Percentiles rank a stretch among this genome's conserved stretches.
Evolutionary conservation across 2,329 filamentous ascomycete species (phyloP).

Genomic region (Phaeoacremonium minimum): DNA sequence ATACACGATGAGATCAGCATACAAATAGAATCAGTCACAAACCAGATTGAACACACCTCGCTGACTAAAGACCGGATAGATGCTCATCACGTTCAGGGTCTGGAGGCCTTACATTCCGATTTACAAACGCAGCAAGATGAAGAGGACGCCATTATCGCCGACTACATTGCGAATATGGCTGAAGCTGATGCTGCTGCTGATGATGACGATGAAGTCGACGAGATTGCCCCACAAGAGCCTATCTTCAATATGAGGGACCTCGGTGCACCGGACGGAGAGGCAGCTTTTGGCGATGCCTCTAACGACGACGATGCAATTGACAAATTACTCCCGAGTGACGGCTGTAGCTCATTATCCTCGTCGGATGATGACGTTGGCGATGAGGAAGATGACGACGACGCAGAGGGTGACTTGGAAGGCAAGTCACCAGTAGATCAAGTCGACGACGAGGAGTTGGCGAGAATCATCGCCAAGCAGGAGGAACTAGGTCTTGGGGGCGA

Average conservation of each 20-base stretch:
- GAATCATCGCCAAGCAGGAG: slow-evolving; percentile 56
- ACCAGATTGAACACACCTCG: too few species aligned
- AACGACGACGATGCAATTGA: slow-evolving; percentile 34
- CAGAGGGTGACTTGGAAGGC: slow-evolving; percentile 13
- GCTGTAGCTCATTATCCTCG: too few species aligned
- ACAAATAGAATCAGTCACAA: too few species aligned
- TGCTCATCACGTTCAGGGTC: too few species aligned
- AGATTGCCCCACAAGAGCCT: slow-evolving; percentile 14
- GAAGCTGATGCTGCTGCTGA: slow-evolving; percentile 28
- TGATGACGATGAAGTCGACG: slow-evolving; percentile 19
- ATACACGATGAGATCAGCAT: too few species aligned
- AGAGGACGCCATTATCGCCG: slow-evolving; percentile 55
- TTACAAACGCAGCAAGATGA: too few species aligned
- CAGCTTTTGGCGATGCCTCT: slow-evolving; percentile 30
- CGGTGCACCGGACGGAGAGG: slow-evolving; percentile 36
- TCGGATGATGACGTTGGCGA: slow-evolving; percentile 23
- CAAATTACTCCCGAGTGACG: too few species aligned
- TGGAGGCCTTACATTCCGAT: too few species aligned
- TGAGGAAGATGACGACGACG: slow-evolving; percentile 25
- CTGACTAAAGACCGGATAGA: too few species aligned
- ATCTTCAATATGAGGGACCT: slow-evolving; percentile 31
- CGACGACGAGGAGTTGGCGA: slow-evolving; percentile 59
- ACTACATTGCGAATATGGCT: slow-evolving; percentile 67
- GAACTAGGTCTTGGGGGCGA: slow-evolving; percentile 58
- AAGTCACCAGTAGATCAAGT: slow-evolving; percentile 31